phyloP scores from a whole-genome alignment of 192 early-diverging fungal genomes.

The Coemansia erecta region DNA sequence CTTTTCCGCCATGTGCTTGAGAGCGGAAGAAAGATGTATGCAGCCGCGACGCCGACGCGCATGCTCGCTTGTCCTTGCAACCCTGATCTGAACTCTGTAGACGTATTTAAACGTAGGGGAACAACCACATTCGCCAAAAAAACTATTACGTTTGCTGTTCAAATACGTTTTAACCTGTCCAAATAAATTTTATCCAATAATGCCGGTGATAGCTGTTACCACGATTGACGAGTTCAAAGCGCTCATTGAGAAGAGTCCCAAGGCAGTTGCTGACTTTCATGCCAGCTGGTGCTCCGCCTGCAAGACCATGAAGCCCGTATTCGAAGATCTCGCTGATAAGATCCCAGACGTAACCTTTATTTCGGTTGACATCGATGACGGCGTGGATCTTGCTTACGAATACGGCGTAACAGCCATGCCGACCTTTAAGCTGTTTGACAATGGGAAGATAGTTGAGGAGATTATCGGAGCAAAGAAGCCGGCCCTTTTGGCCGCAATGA shows the following conservation, averaged over 20 bases:
- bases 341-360: slow-evolving; percentile 62
- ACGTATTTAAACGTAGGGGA: no score
- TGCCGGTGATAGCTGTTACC: slow-evolving; percentile 4
- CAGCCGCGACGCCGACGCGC: no score
- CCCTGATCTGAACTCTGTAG: no score
- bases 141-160: no score
- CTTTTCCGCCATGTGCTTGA: no score
- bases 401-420: slow-evolving; percentile 66
- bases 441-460: slow-evolving; percentile 59
- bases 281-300: slow-evolving; percentile 88
- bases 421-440: slow-evolving; percentile 70
- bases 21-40: no score
- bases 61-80: no score
- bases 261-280: slow-evolving; percentile 69
- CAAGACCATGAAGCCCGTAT: slow-evolving; percentile 68
- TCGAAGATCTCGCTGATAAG: slow-evolving; percentile 56
- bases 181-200: background rate
- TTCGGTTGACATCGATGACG: slow-evolving; percentile 83
- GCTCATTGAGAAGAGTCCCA: slow-evolving; percentile 30
- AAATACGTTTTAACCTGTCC: no score
- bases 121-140: no score
- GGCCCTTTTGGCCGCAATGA: slow-evolving; percentile 8
- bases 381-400: slow-evolving; percentile 26
- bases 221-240: slow-evolving; percentile 10
- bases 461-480: slow-evolving; percentile 51